Evolutionary conservation across 2,329 filamentous ascomycete genomes (phyloP), one percentile per base, ranked within the genome.

Genomic region (Aspergillus piperis): DNA sequence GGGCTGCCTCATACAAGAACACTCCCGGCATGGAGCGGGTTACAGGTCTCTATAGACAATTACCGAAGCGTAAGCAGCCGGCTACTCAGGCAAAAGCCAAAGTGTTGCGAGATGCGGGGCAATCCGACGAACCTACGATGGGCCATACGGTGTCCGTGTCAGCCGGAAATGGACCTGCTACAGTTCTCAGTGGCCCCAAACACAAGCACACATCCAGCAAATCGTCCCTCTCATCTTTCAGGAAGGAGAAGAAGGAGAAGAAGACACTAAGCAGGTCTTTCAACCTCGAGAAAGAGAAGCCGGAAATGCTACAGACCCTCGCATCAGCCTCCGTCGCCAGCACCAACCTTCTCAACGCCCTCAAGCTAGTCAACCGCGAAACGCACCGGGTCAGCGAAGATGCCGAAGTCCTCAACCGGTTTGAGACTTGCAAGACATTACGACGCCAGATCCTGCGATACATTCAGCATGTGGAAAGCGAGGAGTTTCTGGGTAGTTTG

Each of bases 341-440:
- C n/a, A 97, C 91, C 0, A 96, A 96, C 72, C 82, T 99, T 41
- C 83, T 89, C 71, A 98, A 99, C 71, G 86, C 89, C 1, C 82
- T 99, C 39, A 92, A 95, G 74, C 87, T 90, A 57, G 93, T 97
- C 78, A 97, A 98, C 73, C 88, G 95, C 62, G 95, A 98, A 74
- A 85, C 81, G 52, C 88, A 96, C 75, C 89, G 90, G 3, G 92
- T 98, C 32, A 96, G 92, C 5, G 90, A 96, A 39, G 96, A 98
- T 66, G 75, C 83, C 7, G 83, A 87, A 60, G 91, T 92, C 0
- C 84, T 91, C 60, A 82, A 88, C 65, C 86, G 88, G 2, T 97
- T 98, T 66, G 92, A 97, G 68, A 83, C 80, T 2, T 98, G 94
- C 82, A 98, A 97, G 75, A 83, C 86, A 51, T 84, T 98, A 11